Percentiles rank a stretch among this genome's conserved stretches.
phyloP scores from a whole-genome alignment of 805 yeast genomes.

The Clavispora vitiphila region DNA sequence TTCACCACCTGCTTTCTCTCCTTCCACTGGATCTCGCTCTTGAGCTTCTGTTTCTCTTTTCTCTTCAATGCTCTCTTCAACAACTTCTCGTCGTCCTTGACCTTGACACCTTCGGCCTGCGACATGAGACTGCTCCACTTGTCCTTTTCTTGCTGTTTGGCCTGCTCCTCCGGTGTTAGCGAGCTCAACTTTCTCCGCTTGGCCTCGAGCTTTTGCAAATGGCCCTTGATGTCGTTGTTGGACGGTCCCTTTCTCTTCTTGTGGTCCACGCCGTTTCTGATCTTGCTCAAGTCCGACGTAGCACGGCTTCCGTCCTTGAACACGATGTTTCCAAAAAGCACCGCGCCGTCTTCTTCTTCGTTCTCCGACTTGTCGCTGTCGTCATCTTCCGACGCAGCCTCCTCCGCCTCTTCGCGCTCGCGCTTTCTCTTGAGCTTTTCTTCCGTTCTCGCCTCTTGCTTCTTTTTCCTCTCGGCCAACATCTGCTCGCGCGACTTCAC shows the following conservation, averaged over 20 bases:
- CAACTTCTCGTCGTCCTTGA: slow-evolving; percentile 85
- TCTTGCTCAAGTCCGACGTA: slow-evolving; percentile 62
- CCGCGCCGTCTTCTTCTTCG: slow-evolving; percentile 25
- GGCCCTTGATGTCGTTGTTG: slow-evolving; percentile 78
- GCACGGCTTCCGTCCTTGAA: slow-evolving; percentile 78
- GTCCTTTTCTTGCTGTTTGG: slow-evolving; percentile 60
- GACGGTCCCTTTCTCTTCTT: slow-evolving; percentile 76
- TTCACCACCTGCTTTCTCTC: slow-evolving; percentile 81
- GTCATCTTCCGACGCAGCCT: slow-evolving; percentile 32
- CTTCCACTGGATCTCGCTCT: slow-evolving; percentile 87
- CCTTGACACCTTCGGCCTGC: slow-evolving; percentile 83
- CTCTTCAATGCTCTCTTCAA: slow-evolving; percentile 81
- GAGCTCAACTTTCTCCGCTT: slow-evolving; percentile 60
- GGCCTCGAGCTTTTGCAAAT: slow-evolving; percentile 67
- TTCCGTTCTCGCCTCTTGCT: slow-evolving; percentile 43
- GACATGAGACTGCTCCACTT: slow-evolving; percentile 82
- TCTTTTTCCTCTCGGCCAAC: slow-evolving; percentile 54
- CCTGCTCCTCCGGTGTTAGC: slow-evolving; percentile 58
- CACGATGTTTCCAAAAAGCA: slow-evolving; percentile 75
- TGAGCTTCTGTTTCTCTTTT: slow-evolving; percentile 77
- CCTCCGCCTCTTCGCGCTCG: slow-evolving; percentile 36
- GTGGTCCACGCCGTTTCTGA: slow-evolving; percentile 45
- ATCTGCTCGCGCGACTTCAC: slow-evolving; percentile 81
- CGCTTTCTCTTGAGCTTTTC: slow-evolving; percentile 38
- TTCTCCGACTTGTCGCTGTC: slow-evolving; percentile 29